Conservation (phyloP, 2,329 filamentous ascomycete genomes). For the Beauveria pseudobassiana region DNA sequence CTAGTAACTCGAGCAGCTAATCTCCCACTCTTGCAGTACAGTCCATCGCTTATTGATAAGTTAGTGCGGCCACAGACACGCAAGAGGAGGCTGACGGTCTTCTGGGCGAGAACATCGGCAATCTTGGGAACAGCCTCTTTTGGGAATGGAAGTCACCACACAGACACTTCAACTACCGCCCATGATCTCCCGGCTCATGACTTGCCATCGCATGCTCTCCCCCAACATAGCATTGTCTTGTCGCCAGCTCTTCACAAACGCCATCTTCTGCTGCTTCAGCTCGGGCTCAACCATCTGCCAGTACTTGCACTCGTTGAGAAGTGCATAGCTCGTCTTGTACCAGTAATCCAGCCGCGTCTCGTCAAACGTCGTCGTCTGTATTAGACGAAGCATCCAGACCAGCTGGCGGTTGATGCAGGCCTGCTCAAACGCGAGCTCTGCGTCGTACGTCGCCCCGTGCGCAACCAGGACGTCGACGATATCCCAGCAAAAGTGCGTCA, state of each 20-base stretch:
- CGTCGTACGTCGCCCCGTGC: not conserved
- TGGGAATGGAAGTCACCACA: no score
- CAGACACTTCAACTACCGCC: no score
- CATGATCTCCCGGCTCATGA: no score
- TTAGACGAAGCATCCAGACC: not conserved
- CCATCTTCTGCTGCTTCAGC: not conserved
- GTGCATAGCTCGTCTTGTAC: not conserved
- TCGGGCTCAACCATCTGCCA: not conserved
- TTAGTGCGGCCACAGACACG: no score
- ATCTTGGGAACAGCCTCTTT: no score
- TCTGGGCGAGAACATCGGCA: no score
- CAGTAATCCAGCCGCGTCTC: not conserved
- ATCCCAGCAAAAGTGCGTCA: not conserved
- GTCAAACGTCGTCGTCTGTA: not conserved
- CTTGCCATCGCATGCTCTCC: no score
- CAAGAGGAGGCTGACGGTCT: no score
- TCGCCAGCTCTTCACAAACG: not conserved
- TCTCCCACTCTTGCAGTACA: no score
- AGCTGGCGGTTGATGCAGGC: not conserved
- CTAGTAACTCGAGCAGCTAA: no score
- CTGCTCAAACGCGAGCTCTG: not conserved
- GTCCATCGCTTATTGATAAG: no score
- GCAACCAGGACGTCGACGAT: not conserved
- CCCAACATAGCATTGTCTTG: not conserved
- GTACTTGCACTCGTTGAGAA: not conserved